Evolutionary conservation across 352 stramenopile species (phyloP).

Genomic region (Phytophthora cactorum): DNA sequence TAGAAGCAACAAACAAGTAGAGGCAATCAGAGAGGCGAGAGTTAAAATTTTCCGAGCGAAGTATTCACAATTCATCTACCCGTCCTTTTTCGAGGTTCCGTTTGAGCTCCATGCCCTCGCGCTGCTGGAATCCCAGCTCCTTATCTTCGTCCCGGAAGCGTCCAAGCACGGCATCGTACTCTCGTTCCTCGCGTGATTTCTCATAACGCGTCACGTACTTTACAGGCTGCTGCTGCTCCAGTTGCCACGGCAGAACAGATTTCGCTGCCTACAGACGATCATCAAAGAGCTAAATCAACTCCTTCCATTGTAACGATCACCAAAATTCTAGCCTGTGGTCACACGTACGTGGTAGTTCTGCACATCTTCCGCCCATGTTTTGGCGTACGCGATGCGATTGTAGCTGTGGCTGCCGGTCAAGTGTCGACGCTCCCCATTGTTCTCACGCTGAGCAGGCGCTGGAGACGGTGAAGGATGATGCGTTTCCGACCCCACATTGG

Average conservation of each 20-base stretch:
- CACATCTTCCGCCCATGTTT: constrained; percentile 63
- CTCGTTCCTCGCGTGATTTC: constrained; percentile 70
- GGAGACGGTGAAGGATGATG: constrained; percentile 8
- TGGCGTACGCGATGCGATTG: constrained; percentile 39
- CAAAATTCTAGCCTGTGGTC: not conserved
- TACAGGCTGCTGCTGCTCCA: constrained; percentile 58
- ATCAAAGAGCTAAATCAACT: constrained; percentile 14
- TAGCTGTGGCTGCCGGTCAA: constrained; percentile 9
- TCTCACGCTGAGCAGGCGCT: not conserved
- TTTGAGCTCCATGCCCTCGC: constrained; percentile 44
- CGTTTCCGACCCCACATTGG: constrained; percentile 7
- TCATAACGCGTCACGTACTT: constrained; percentile 76
- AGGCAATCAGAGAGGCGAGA: not conserved
- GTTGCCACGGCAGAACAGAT: constrained; percentile 59
- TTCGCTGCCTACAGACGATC: constrained; percentile 56
- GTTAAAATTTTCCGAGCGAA: constrained; percentile 4
- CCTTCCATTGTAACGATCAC: constrained; percentile 5
- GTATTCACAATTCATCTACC: constrained; percentile 27
- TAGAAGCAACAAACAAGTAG: not conserved
- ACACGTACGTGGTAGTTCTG: constrained; percentile 60
- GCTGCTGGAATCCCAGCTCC: constrained; percentile 37
- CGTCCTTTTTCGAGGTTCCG: constrained; percentile 47
- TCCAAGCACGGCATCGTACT: constrained; percentile 74
- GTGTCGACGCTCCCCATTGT: constrained; percentile 3
- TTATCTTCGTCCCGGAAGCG: constrained; percentile 70